Conservation (phyloP, 176 grass and related monocot species). For the sorghum (Sorghum bicolor) region DNA sequence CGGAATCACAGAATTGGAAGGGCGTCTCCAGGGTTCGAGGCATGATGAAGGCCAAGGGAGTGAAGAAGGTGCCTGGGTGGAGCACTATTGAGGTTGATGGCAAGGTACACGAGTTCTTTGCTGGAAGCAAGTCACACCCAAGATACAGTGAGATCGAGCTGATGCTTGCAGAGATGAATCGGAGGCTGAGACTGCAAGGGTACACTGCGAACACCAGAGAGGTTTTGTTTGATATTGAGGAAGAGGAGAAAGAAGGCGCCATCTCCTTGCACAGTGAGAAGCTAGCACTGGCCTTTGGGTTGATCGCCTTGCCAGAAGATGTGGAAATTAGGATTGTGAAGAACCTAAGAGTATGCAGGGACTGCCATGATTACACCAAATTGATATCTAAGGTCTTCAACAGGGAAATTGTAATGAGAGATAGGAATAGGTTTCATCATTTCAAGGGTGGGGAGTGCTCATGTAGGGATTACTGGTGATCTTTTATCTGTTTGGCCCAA, state of each 20-base stretch:
- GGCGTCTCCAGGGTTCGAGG: constrained; percentile 48
- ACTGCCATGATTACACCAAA: constrained; percentile 74
- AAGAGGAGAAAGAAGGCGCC: constrained; percentile 78
- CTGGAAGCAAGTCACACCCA: constrained; percentile 48
- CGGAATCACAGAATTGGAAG: constrained; percentile 55
- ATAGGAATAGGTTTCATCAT: constrained; percentile 87
- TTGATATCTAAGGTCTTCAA: constrained; percentile 62
- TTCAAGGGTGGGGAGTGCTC: constrained; percentile 78
- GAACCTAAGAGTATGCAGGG: constrained; percentile 66
- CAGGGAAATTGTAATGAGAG: constrained; percentile 76
- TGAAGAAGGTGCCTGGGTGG: constrained; percentile 65
- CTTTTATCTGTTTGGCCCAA: constrained; percentile 4
- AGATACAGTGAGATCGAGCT: constrained; percentile 58
- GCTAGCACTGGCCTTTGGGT: constrained; percentile 62
- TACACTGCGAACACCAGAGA: constrained; percentile 57
- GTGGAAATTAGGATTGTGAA: constrained; percentile 61
- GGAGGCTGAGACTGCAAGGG: constrained; percentile 51
- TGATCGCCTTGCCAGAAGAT: constrained; percentile 45
- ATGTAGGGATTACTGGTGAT: constrained; percentile 74
- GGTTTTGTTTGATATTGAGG: constrained; percentile 73
- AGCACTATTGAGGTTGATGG: constrained; percentile 60
- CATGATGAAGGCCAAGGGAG: constrained; percentile 65
- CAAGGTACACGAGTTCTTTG: constrained; percentile 63
- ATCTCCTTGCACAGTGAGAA: constrained; percentile 71
- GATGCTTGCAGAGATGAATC: constrained; percentile 57